Evolutionary conservation across 345 rosid species (phyloP), one percentile per base, ranked within the genome.

Genomic region (Arabidopsis thaliana): DNA sequence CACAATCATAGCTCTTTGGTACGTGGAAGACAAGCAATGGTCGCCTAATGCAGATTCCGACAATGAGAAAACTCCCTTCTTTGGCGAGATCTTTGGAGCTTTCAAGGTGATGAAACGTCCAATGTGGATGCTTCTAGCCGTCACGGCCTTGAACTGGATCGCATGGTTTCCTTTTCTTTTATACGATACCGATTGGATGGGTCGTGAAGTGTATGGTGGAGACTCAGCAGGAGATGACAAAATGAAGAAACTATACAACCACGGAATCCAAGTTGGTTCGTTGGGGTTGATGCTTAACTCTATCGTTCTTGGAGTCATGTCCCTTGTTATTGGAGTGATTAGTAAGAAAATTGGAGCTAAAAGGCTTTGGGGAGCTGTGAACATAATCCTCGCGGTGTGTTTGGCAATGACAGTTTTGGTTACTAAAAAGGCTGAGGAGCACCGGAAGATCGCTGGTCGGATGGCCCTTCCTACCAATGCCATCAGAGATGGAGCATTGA

Each of bases 151-250:
- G 6, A 93, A 87, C 64, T 93, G 98, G 98, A 46, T 73, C 57
- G 77, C 89, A 0, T 93, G 98, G 98, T 90, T 93, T 25, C 98
- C 98, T 1, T 93, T 93, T 79, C 66, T 90, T 57, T 60, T 90
- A 33, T 90, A 78, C 68, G 93, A 90, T 72, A 92, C 97, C 1
- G 97, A 92, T 41, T 93, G 96, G 98, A 82, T 88, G 91, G 98
- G 94, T 46, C 78, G 88, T 23, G 93, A 93, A 78, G 89, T 93
- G 38, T 93, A 84, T 83, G 94, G 96, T 2, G 97, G 97, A 1
- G 74, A 72, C 23, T 73, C 90, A 0, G 40, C 40, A 1, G 90
- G 92, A 4, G 33, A 34, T 0, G 46, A 41, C 7, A 23, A 32
- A 4, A 6, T 63, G 48, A 64, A 73, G 70, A 64, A 22, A 2